Conservation (phyloP, 2,329 filamentous ascomycete genomes). For the Hymenoscyphus fraxineus region DNA sequence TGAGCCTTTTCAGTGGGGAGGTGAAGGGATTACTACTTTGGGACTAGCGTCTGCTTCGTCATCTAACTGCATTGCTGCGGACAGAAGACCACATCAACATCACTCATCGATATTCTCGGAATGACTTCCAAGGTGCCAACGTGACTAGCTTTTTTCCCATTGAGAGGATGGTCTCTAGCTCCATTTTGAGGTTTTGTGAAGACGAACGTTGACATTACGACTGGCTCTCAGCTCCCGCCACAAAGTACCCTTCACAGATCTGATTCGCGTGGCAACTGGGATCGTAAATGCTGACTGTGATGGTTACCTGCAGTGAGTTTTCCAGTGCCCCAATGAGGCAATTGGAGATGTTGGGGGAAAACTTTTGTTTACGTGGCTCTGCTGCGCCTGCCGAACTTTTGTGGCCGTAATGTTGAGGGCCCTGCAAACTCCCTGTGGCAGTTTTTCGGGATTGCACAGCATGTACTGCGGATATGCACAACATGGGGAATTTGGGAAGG, state of each 20-base stretch:
- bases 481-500: not conserved
- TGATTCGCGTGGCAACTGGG: not conserved
- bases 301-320: no score
- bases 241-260: not conserved
- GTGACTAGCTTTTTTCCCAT: no score
- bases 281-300: not conserved
- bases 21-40: not conserved
- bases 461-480: not conserved
- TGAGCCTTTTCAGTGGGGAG: not conserved
- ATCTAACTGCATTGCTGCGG: not conserved
- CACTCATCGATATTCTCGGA: not conserved
- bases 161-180: no score
- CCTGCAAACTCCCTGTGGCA: not conserved
- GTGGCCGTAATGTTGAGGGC: not conserved
- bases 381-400: not conserved
- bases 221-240: no score
- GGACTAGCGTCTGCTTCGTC: not conserved
- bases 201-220: no score
- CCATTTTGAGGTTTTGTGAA: no score
- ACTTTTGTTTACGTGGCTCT: not conserved
- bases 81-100: not conserved
- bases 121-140: not conserved
- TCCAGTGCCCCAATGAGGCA: not conserved
- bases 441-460: not conserved
- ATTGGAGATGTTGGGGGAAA: not conserved